Evolutionary conservation across 73 alveolate genomes (phyloP), one percentile per base, ranked within the genome.

Genomic region (Blepharisma stoltei): DNA sequence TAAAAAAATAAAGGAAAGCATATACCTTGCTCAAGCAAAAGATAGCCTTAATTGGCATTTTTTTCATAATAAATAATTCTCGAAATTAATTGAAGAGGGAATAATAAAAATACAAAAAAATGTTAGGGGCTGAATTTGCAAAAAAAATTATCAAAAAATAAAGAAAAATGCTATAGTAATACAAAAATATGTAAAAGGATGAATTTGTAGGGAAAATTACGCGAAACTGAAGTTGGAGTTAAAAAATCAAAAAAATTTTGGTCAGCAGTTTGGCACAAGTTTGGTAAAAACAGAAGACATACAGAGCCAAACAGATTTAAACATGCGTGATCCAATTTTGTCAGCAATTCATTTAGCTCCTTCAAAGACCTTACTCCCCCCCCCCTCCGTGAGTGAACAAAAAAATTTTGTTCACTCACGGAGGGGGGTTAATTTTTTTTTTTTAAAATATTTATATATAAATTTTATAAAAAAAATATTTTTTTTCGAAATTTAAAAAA

Each of bases 141-240:
- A 60, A 4, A 60, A 60, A 25, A 14, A 25, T 0, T 60, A 1
- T 25, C 14, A 60, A 25, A 14, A 60, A 25, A 60, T 60, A 25
- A n/a, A 38, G 23, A 25, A 60, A 20, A 38, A n/a, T n/a, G 47
- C 73, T 14, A 25, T 60, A 60, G 23, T 14, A 60, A 60, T 60
- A 18, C 73, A 60, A 25, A 60, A 60, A 60, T n/a, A 14, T 2
- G 45, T n/a, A n/a, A 60, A 38, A 60, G 73, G 73, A 8, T 9
- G 14, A 9, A 18, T 14, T 20, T 8, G 18, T 2, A n/a, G 73
- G 38, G 46, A 60, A 60, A n/a, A 38, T 1, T 8, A 32, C 41
- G 3, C 3, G 41, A 32, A 32, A 32, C 0, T 60, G 18, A n/a
- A 25, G 3, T 14, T n/a, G 23, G 73, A 60, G 3, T 20, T 20